A percentile compares a stretch with the other conserved stretches of the same genome.
Evolutionary conservation across 345 rosid species (phyloP).

Genomic region (Syzygium aqueum): DNA sequence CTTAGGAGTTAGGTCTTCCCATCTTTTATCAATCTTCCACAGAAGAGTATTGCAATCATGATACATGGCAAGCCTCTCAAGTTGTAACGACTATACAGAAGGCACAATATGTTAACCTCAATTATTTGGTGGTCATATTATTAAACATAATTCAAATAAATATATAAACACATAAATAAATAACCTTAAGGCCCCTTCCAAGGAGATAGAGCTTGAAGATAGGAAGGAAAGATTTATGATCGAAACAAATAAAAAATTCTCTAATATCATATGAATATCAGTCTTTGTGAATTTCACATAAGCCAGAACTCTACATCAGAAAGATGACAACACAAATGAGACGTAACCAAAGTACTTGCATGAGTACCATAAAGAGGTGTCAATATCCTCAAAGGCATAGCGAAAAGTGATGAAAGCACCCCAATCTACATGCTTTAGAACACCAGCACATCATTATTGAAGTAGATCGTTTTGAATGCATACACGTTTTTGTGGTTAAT

Average conservation of each 20-base stretch:
- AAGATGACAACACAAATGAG: not conserved
- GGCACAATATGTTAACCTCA: not conserved
- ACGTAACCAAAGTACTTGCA: not conserved
- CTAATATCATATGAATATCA: not conserved
- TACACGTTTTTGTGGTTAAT: not conserved
- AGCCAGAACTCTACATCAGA: not conserved
- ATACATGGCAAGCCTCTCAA: conserved; percentile 90
- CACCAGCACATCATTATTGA: not conserved
- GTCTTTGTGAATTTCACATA: not conserved
- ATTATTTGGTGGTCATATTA: not conserved
- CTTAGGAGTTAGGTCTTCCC: conserved; percentile 85
- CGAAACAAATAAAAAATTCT: not conserved
- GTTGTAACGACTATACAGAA: conserved; percentile 73
- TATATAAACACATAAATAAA: not conserved
- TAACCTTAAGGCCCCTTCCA: not conserved
- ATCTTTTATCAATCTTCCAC: conserved; percentile 74
- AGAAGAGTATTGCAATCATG: conserved; percentile 80
- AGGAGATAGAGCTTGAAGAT: not conserved
- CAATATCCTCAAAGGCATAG: not conserved
- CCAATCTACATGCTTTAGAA: not conserved
- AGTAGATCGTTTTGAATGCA: not conserved
- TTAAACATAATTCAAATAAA: not conserved
- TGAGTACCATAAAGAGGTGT: not conserved
- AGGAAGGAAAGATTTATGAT: not conserved
- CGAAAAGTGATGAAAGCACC: not conserved